Evolutionary conservation across 2,329 filamentous ascomycete genomes (phyloP), one percentile per base, ranked within the genome.

Genomic region (Hypoxylon sp.): DNA sequence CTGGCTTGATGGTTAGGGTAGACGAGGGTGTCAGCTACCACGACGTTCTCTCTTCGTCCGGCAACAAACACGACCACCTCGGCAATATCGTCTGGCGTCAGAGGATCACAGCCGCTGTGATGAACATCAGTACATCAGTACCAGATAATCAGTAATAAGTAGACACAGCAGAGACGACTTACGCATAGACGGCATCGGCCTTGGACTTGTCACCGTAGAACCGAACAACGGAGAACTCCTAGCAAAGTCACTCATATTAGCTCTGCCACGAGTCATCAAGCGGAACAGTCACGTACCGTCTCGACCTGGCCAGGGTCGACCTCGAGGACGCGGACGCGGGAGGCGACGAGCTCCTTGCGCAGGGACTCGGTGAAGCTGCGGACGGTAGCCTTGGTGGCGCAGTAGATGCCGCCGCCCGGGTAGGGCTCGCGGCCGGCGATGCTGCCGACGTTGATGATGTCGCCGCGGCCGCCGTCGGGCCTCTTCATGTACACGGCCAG

Each of bases 371-470:
- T 90, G 75, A 92, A 92, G 50, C 80, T 85, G 62, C 87, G 83
- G 40, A 92, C 84, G 1, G 90, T 89, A 31, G 89, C 88, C 74
- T 93, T 93, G 21, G 88, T 89, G 1, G 89, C 88, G 74, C 89
- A 92, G 79, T 93, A 93, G 67, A 92, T 91, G 70, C 84, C 84
- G 35, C 89, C 90, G 51, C 88, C 88, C 1, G 81, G 78, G 72
- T 92, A 93, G 17, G 87, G 81, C 67, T 91, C 89, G 48, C 89
- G 82, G 11, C 89, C 72, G 20, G 72, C 71, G 43, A 73, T 69
- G 62, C 85, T 89, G 58, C 90, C 89, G 70, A 93, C 78, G 72
- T 97, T 98, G 79, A 99, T 96, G 73, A 99, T 93, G 73, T 98
- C 95, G 68, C 94, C 94, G 38, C 84, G 80, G 55, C 92, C 93